phyloP scores from a whole-genome alignment of 805 yeast species.

The Candida krabiensis region DNA sequence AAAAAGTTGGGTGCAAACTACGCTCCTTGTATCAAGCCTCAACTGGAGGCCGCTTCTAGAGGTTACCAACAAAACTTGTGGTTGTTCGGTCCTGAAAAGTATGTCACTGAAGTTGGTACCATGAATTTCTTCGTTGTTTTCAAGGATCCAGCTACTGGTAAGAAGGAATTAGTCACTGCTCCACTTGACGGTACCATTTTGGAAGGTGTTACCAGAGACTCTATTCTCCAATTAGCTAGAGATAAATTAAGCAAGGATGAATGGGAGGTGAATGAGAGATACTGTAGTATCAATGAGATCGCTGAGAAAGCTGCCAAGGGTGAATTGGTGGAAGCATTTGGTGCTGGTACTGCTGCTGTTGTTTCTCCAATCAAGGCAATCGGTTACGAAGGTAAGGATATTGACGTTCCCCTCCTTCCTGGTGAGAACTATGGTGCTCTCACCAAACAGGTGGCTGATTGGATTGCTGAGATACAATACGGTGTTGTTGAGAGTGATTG shows the following conservation, averaged over 20 bases:
- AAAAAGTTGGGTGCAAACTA: slow-evolving; percentile 96
- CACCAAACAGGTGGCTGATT: slow-evolving; percentile 72
- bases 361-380: slow-evolving; percentile 91
- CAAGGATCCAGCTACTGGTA: slow-evolving; percentile 71
- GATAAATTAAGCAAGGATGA: slow-evolving; percentile 70
- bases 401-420: slow-evolving; percentile 73
- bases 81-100: slow-evolving; percentile 88
- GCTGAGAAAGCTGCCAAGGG: slow-evolving; percentile 75
- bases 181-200: slow-evolving; percentile 96
- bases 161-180: slow-evolving; percentile 90
- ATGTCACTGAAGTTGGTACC: slow-evolving; percentile 95
- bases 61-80: slow-evolving; percentile 97
- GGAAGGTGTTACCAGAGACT: slow-evolving; percentile 95
- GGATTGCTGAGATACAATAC: slow-evolving; percentile 91
- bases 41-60: slow-evolving; percentile 81
- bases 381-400: slow-evolving; percentile 73
- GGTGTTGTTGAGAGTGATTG: slow-evolving; percentile 73
- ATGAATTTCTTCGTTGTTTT: slow-evolving; percentile 94
- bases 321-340: slow-evolving; percentile 89
- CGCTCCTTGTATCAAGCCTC: slow-evolving; percentile 94
- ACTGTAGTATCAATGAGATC: slow-evolving; percentile 78
- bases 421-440: slow-evolving; percentile 80
- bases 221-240: slow-evolving; percentile 75
- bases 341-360: slow-evolving; percentile 97
- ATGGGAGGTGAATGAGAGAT: slow-evolving; percentile 85